Conservation (phyloP, 2,329 filamentous ascomycete species). For the Botrytis hyacinthi region DNA sequence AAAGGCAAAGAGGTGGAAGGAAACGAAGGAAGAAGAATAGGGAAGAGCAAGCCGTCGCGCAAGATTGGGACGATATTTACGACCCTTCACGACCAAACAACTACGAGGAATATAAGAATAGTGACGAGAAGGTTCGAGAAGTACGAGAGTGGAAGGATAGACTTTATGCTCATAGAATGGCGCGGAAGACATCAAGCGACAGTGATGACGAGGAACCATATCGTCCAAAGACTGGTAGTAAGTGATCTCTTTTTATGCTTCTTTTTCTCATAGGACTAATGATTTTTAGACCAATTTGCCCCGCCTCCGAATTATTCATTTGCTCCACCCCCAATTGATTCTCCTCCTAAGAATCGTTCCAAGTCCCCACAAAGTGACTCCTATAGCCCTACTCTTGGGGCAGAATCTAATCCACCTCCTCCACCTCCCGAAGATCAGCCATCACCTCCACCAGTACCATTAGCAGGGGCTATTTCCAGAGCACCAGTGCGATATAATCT, state of each 20-base stretch:
- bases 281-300: conserved; percentile 54
- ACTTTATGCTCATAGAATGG: conserved; percentile 68
- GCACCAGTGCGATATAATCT: conserved; percentile 73
- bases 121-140: conserved; percentile 78
- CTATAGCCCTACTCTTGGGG: conserved; percentile 25
- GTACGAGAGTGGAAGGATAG: conserved; percentile 82
- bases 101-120: conserved; percentile 79
- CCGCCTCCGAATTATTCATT: conserved; percentile 57
- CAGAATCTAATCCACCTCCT: conserved; percentile 31
- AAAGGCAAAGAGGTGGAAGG: conserved; percentile 68
- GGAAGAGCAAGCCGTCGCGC: conserved; percentile 56
- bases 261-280: conserved; percentile 23
- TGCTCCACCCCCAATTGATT: conserved; percentile 51
- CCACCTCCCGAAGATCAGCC: conserved; percentile 34
- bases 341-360: conserved; percentile 45
- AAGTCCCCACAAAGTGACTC: conserved; percentile 31
- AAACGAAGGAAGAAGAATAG: conserved; percentile 69
- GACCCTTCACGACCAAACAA: conserved; percentile 80
- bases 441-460: conserved; percentile 34
- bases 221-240: conserved; percentile 46
- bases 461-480: conserved; percentile 66
- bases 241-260: conserved; percentile 29
- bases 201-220: conserved; percentile 45
- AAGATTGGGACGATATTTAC: conserved; percentile 90
- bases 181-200: conserved; percentile 47